Evolutionary conservation across 345 rosid genomes (phyloP), one percentile per base, ranked within the genome.

Genomic region (Brassica cretica): DNA sequence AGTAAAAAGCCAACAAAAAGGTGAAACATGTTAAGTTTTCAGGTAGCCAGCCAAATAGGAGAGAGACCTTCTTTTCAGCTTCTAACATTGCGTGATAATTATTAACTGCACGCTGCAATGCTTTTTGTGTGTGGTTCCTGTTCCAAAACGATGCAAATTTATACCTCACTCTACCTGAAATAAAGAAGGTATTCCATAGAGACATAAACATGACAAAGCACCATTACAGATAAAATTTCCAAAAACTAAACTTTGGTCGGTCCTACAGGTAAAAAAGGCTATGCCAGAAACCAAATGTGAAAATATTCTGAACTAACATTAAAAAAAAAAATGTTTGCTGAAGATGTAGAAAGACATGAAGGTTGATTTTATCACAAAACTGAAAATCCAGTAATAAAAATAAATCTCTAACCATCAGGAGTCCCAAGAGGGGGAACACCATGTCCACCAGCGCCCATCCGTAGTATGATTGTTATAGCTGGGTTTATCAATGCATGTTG

Each of bases 111-210:
- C 98, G 97, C 78, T 91, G 94, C 82, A 94, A 84, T 75, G 89
- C 89, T 85, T 92, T 88, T 58, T 89, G 70, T 29, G 97, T 86
- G 84, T 92, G 96, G 85, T 95, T 93, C 89, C 98, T 91, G 89
- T 95, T 95, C 99, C 99, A 93, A 86, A 95, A 95, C 46, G 99
- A 95, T 65, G 98, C 99, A 87, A 95, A 95, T 83, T 92, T 95
- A 88, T 95, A 95, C 85, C 99, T 89, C 87, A 93, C 98, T 86
- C 98, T 89, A 84, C 98, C 99, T 95, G 99, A 68, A 86, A 84
- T 62, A 79, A 75, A 78, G 60, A 83, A 66, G 55, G 68, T 66
- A 69, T 66, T 30, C 66, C 80, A 71, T 14, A 76, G 21, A 74
- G 66, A 59, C 77, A 66, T 76, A 72, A 81, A 81, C 80, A 81